Conservation (phyloP, 495 filamentous ascomycete species). For the Pyronema domesticum region DNA sequence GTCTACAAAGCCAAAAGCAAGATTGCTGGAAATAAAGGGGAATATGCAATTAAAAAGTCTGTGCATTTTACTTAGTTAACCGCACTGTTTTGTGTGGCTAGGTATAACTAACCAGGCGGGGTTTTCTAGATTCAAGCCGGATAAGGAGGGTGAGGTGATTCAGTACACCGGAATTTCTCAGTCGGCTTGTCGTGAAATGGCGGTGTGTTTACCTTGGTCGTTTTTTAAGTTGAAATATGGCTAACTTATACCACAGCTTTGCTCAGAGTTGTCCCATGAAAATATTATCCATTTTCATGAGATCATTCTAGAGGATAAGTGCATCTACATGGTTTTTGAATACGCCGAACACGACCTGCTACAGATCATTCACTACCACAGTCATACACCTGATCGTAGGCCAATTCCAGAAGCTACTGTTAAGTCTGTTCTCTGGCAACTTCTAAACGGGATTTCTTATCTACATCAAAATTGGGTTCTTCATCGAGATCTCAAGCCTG, state of each 20-base stretch:
- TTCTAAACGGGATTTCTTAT: constrained; percentile 85
- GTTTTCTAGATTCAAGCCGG: constrained; percentile 72
- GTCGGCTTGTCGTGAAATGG: constrained; percentile 94
- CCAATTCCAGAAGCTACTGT: constrained; percentile 77
- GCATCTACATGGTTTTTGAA: constrained; percentile 99
- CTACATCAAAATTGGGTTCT: constrained; percentile 94
- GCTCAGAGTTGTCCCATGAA: constrained; percentile 71
- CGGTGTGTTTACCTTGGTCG: constrained; percentile 24
- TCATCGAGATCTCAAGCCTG: constrained; percentile 90
- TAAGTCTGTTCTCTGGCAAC: constrained; percentile 82
- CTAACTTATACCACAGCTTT: constrained; percentile 33
- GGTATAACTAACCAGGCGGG: too few relatives aligned
- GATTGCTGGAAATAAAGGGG: constrained; percentile 47
- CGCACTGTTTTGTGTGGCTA: too few relatives aligned
- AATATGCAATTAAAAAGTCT: constrained; percentile 89
- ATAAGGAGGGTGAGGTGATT: constrained; percentile 88
- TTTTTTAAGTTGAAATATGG: neutral
- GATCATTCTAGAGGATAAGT: constrained; percentile 96
- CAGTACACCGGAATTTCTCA: constrained; percentile 97
- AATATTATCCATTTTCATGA: constrained; percentile 87
- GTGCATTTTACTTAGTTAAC: neutral
- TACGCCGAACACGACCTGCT: constrained; percentile 94
- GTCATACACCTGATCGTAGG: constrained; percentile 55
- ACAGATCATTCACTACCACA: constrained; percentile 97
- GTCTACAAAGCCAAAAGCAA: constrained; percentile 88